Conservation (phyloP, 345 rosid genomes). For the Heritiera fomes region DNA sequence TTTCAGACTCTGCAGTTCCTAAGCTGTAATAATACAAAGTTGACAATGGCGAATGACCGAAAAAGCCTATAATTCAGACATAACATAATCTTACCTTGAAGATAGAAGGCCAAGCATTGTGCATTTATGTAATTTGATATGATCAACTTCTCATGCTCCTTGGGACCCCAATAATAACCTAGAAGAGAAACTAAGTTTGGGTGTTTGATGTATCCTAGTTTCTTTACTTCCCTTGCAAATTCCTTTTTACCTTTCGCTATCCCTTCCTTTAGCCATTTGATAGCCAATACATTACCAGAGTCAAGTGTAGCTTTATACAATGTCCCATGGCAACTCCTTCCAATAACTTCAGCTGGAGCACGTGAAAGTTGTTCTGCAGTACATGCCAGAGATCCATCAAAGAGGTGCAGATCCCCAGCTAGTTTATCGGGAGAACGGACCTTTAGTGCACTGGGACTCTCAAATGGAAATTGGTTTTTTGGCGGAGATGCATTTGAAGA, state of each 20-base stretch:
- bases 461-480: conserved; percentile 39
- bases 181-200: conserved; percentile 78
- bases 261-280: conserved; percentile 89
- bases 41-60: not conserved
- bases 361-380: conserved; percentile 80
- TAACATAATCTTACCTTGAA: conserved; percentile 58
- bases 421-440: conserved; percentile 66
- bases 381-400: conserved; percentile 57
- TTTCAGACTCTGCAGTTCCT: too few relatives aligned
- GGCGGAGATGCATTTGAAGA: conserved; percentile 62
- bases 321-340: conserved; percentile 86
- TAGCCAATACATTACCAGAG: conserved; percentile 59
- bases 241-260: conserved; percentile 79
- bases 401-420: conserved; percentile 73
- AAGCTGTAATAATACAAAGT: too few relatives aligned
- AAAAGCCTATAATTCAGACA: not conserved
- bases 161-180: conserved; percentile 88
- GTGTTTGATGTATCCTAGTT: conserved; percentile 81
- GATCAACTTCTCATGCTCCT: conserved; percentile 82
- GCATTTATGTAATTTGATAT: conserved; percentile 64
- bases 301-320: conserved; percentile 72
- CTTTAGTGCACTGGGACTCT: conserved; percentile 37
- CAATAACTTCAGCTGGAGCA: conserved; percentile 87
- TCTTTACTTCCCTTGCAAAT: conserved; percentile 83
- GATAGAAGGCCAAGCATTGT: conserved; percentile 63